phyloP scores from a whole-genome alignment of 345 rosid species.

The Salix purpurea region DNA sequence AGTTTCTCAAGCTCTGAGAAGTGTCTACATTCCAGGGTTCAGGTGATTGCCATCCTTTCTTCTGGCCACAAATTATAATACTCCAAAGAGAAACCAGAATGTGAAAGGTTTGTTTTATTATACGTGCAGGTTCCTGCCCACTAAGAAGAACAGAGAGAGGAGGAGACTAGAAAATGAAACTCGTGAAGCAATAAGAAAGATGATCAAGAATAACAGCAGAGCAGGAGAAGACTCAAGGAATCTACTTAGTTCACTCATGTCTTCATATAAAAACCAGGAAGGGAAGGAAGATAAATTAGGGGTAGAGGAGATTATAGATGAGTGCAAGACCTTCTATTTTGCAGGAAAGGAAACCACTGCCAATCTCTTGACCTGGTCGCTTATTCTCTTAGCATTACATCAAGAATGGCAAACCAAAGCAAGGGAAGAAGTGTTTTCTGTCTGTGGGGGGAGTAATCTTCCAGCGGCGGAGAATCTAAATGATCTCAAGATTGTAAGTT shows the following conservation, averaged over 20 bases:
- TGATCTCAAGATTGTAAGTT: constrained; percentile 65
- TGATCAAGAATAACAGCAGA: constrained; percentile 40
- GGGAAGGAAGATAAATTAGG: constrained; percentile 56
- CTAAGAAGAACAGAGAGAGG: constrained; percentile 70
- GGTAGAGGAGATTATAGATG: constrained; percentile 69
- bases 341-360: constrained; percentile 86
- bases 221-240: constrained; percentile 38
- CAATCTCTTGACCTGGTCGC: constrained; percentile 60
- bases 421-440: constrained; percentile 54
- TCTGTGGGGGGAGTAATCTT: constrained; percentile 30
- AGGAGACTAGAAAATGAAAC: constrained; percentile 65
- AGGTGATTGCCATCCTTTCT: constrained; percentile 37
- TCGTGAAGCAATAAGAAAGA: constrained; percentile 46
- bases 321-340: constrained; percentile 84
- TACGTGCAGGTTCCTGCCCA: constrained; percentile 59
- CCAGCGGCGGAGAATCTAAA: constrained; percentile 42
- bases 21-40: constrained; percentile 73
- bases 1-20: constrained; percentile 48
- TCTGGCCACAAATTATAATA: not conserved
- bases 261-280: constrained; percentile 43
- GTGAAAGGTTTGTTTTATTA: not conserved
- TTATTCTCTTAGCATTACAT: constrained; percentile 60
- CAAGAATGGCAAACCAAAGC: constrained; percentile 81
- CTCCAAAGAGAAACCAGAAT: not conserved
- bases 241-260: constrained; percentile 52